Base-by-base conservation (phyloP, 2,329 filamentous ascomycete genomes). In the Cladosporium velox region DNA sequence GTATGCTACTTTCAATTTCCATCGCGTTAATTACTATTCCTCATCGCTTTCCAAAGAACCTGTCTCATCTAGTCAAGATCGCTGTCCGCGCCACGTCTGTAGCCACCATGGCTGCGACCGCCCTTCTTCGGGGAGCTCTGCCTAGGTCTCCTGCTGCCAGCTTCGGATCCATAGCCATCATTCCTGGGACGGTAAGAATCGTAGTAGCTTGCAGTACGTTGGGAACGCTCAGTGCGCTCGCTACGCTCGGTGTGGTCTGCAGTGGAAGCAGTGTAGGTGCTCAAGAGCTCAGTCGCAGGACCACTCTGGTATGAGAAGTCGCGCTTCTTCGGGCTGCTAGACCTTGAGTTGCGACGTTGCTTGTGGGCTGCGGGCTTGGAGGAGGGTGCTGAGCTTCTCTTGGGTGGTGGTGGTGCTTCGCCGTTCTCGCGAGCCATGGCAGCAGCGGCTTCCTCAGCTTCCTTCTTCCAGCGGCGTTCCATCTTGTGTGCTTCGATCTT, bases 371-470 rank as follows among this genome's bases (percentile, higher is more conserved):
- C 62, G 28, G 70, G 70, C 52, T 72, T 74, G 35, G 70, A 69
- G 32, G 73, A 75, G 30, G 69, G 71, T 28, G 70, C 69, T 49
- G 70, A 70, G 59, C 74, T 74, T 64, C 69, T 67, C 28, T 67
- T 63, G 21, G 68, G 64, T 44, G 72, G 67, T 49, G 69, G 72
- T 18, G 62, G 70, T 34, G 62, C 69, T 44, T 52, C 67, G 71
- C 67, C 72, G 66, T 73, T 72, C 66, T 77, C 76, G 51, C 69
- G 73, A n/a, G 74, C 75, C 59, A 75, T 72, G 66, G 71, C 75
- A 65, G 73, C 72, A n/a, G 76, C 74, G 32, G 75, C 74, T 68
- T 73, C 74, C 75, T 81, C 77, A 75, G 82, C 72, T 70, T 77
- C 76, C 52, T 72, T 69, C 66, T 77, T 73, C 77, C 78, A 78